phyloP scores from a whole-genome alignment of 2,329 filamentous ascomycete species.

The Boeremia lycopersici region DNA sequence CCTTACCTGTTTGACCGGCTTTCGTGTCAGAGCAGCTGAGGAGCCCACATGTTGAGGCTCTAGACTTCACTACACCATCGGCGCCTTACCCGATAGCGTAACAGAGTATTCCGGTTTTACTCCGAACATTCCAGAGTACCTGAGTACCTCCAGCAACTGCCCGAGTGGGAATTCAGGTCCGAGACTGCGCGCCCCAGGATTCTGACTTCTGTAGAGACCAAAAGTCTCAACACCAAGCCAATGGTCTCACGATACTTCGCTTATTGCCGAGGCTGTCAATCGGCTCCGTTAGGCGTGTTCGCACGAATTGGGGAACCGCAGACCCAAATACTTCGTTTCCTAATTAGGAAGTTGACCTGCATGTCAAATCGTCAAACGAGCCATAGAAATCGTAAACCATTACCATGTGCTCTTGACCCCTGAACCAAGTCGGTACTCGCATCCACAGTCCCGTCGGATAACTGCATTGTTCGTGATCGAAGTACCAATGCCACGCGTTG shows the following conservation, averaged over 20 bases:
- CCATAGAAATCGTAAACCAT: neutral
- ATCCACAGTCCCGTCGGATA: conserved; percentile 11
- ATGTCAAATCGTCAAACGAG: conserved; percentile 24
- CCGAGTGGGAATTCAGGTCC: conserved; percentile 15
- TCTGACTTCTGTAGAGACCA: neutral
- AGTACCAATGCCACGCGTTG: conserved; percentile 24
- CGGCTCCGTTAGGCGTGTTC: conserved; percentile 1
- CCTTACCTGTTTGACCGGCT: conserved; percentile 18
- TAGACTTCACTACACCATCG: conserved; percentile 29
- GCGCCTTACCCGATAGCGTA: conserved; percentile 29
- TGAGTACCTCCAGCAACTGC: conserved; percentile 12
- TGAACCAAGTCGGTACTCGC: conserved; percentile 5
- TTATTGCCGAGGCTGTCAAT: conserved; percentile 22
- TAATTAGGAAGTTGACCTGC: conserved; percentile 27
- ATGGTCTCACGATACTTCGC: conserved; percentile 35
- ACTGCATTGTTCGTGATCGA: neutral
- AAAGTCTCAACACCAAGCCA: conserved; percentile 21
- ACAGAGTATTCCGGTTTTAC: conserved; percentile 9
- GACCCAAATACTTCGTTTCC: conserved; percentile 4
- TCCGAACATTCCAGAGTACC: conserved; percentile 9
- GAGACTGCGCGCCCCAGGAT: conserved; percentile 8
- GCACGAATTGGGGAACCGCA: neutral
- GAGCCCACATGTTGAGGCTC: conserved; percentile 38
- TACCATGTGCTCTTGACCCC: conserved; percentile 9
- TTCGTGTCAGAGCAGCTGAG: conserved; percentile 24